Evolutionary conservation across 192 early-diverging fungal genomes (phyloP), one percentile per base, ranked within the genome.

Genomic region (Haplosporangium gracile): DNA sequence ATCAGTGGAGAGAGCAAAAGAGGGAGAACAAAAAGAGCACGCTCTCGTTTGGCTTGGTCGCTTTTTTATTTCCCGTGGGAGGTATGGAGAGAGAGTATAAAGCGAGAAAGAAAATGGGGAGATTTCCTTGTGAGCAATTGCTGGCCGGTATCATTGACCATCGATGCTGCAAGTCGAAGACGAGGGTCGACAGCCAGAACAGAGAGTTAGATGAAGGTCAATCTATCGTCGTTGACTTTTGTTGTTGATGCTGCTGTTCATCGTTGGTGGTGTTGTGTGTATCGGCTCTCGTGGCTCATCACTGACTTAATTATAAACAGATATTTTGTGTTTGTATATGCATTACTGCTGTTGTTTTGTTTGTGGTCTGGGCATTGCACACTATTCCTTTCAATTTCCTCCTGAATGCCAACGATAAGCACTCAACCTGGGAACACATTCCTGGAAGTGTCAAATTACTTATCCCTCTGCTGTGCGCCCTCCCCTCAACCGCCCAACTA

Each of bases 301-400:
- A 3, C 11, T 8, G 29, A 63, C 29, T 63, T 63, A 63, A 63
- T 63, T 32, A 57, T 63, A 32, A 63, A 26, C 26, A 26, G n/a
- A 42, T n/a, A 24, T 70, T 39, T 15, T 45, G 24, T 45, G 40
- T 4, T 34, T 72, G 34, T 47, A 1, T 43, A 43, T 40, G 42
- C 22, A 49, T 0, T 20, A 32, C 8, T 74, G 29, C 15, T 32
- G 43, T 75, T 60, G 32, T 20, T 49, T 49, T 73, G 72, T 60
- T 60, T 76, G 55, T 60, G 55, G 75, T 65, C 60, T 65, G 55
- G 75, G 55, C 60, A 65, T 51, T 57, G 47, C 34, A 80, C 92
- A 26, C 24, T 32, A 63, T 32, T 29, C 26, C 60, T 60, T 60
- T 18, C 55, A 26, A 18, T 57, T 57, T 57, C 8, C n/a, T 57